Base-by-base conservation (phyloP, 225 moss, liverwort and hornwort genomes). In the Sphagnum contortum region DNA sequence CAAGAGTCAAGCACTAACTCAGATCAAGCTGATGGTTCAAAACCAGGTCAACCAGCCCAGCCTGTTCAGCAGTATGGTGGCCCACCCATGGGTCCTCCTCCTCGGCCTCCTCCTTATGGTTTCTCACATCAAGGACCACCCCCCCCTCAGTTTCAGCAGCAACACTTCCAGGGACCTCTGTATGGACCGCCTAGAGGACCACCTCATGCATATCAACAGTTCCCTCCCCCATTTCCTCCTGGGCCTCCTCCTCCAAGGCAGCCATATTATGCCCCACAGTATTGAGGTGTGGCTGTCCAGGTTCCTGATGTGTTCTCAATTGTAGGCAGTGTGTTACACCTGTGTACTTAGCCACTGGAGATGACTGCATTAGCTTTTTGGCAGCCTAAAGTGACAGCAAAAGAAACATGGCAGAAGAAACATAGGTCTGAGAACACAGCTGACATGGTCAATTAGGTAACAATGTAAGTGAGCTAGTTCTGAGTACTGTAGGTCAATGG, bases 81-180 rank as follows among this genome's bases (percentile, higher is more conserved):
- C 55, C 84, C 81, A 47, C 69, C 79, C 54, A 89, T 81, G 12
- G 82, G 85, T 66, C 90, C 91, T 60, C 76, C 89, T 5, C 9
- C 6, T 52, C 7, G 52, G 9, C 9, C 6, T 52, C 9, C 52
- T 6, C 52, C 52, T 61, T 91, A 85, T 69, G 87, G 83, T 0
- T 91, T 85, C 62, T 62, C 77, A 8, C 61, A 61, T n/a, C 74
- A 72, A 48, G 74, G 74, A 79, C 82, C 77, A 49, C 81, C 82
- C 0, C 88, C 86, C 51, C 83, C 87, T 60, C 87, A 83, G 55
- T 87, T 86, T 59, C 94, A 90, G 62, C 87, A 82, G 61, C 90
- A 83, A 68, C 91, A 81, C 53, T 82, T 81, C 52, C 82, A 74
- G 14, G 85, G 81, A n/a, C 94, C 71, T 68, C 83, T 88, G 12